A percentile compares a stretch with the other conserved stretches of the same genome.
phyloP scores from a whole-genome alignment of 257 asterid genomes.

The Solanum lignicaule region DNA sequence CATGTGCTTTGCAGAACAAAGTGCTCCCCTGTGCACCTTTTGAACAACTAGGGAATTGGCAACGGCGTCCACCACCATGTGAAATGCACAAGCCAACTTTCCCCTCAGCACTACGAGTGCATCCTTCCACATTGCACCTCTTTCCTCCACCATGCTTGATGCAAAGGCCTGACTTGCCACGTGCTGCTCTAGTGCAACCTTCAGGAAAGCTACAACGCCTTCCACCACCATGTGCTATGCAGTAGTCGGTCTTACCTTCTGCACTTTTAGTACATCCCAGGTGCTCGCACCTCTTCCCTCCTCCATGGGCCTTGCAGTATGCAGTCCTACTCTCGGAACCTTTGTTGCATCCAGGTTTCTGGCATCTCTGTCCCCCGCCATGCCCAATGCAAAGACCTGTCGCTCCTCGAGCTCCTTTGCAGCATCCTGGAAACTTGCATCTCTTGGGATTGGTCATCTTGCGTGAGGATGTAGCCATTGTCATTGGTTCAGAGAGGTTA shows the following conservation, averaged over 20 bases:
- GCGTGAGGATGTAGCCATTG: slow-evolving; percentile 32
- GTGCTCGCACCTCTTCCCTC: slow-evolving; percentile 63
- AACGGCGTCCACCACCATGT: slow-evolving; percentile 91
- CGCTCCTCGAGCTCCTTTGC: slow-evolving; percentile 81
- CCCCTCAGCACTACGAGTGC: slow-evolving; percentile 89
- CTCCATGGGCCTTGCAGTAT: slow-evolving; percentile 85
- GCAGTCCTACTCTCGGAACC: slow-evolving; percentile 94
- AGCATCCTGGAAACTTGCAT: slow-evolving; percentile 57
- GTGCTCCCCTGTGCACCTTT: slow-evolving; percentile 95
- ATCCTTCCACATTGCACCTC: slow-evolving; percentile 74
- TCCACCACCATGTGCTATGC: slow-evolving; percentile 92
- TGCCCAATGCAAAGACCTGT: slow-evolving; percentile 83
- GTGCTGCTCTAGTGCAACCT: slow-evolving; percentile 81
- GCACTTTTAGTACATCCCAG: slow-evolving; percentile 92
- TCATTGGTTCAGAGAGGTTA: slow-evolving; percentile 46
- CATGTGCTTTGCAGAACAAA: slow-evolving; percentile 76
- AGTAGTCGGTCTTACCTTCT: slow-evolving; percentile 72
- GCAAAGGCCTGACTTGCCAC: slow-evolving; percentile 90
- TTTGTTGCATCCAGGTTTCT: slow-evolving; percentile 65
- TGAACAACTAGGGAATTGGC: slow-evolving; percentile 38
- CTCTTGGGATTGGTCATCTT: slow-evolving; percentile 34
- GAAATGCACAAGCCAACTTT: slow-evolving; percentile 82
- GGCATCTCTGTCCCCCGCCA: slow-evolving; percentile 94
- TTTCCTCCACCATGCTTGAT: slow-evolving; percentile 91
- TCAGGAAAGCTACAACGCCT: slow-evolving; percentile 44